Base-by-base conservation (phyloP, 768 basidiomycete genomes). In the Psilocybe tampanensis region DNA sequence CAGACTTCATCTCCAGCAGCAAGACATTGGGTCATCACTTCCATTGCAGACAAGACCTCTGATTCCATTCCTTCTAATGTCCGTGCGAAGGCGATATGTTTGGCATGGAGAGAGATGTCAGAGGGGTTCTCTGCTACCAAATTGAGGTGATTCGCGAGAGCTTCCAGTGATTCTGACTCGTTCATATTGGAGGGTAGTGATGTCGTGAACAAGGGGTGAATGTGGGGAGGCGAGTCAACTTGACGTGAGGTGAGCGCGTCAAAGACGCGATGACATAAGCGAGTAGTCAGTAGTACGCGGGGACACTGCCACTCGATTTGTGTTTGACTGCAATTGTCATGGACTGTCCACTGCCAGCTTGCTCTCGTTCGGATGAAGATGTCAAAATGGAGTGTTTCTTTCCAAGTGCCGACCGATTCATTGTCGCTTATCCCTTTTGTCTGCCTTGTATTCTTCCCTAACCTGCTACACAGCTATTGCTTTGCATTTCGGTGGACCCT, bases 1-100 rank as follows among this genome's bases (percentile, higher is more conserved):
- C 92, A 94, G 19, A 90, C 80, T 33, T 89, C 83, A 55, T 89
- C 85, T 29, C 82, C 81, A 9, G 81, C 85, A 7, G 89, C 83
- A 60, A 86, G 75, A 62, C 82, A 84, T 52, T 80, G 79, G 3
- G 84, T 71, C 66, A 86, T 76, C 80, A 89, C 86, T 65, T 89
- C 86, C 63, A 83, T 78, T 17, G 90, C 92, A 6, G 77, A 75
- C 32, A 77, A 67, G 18, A 83, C 69, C 61, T 92, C 86, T 42
- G 81, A 77, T 11, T 85, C 80, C 74, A 86, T 77, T 54, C 80
- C 83, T 18, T 81, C 76, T 15, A 83, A 60, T 21, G 81, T 77
- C 45, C 77, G 76, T 3, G 87, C 82, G 3, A 92, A 72, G 43
- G 75, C 77, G 56, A 93, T 84, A 67, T 93, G 87, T 62, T 86